Conservation (phyloP, 2,329 filamentous ascomycete genomes). For the Colletotrichum viniferum region DNA sequence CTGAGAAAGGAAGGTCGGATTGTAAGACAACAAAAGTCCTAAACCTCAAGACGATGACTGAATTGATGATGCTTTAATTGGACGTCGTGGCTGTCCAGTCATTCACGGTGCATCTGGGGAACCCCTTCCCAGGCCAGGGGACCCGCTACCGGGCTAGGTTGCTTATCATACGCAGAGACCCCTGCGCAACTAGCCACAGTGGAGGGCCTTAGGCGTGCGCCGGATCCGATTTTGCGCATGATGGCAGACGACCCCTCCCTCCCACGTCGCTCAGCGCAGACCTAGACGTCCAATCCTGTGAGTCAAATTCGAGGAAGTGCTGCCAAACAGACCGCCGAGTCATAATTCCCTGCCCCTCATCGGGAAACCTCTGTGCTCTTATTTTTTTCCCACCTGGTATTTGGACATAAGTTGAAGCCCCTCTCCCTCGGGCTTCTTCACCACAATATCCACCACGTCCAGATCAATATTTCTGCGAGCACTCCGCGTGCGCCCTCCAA, state of each 20-base stretch:
- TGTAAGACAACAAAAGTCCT: neutral
- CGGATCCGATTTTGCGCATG: slow-evolving; percentile 1
- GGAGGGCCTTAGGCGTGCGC: neutral
- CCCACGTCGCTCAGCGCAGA: neutral
- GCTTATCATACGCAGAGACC: neutral
- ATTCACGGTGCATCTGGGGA: neutral
- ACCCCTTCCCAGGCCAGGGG: neutral
- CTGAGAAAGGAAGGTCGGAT: neutral
- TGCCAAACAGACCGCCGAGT: slow-evolving; percentile 20
- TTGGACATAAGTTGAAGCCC: slow-evolving; percentile 34
- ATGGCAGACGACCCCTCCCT: slow-evolving; percentile 2
- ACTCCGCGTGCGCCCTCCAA: slow-evolving; percentile 62
- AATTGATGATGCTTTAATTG: neutral
- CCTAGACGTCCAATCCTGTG: slow-evolving; percentile 15
- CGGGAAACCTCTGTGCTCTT: slow-evolving; percentile 16
- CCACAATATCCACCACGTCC: slow-evolving; percentile 47
- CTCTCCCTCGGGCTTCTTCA: slow-evolving; percentile 38
- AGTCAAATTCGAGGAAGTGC: slow-evolving; percentile 17
- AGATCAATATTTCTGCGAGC: slow-evolving; percentile 54
- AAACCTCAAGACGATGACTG: neutral
- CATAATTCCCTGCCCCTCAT: slow-evolving; percentile 22
- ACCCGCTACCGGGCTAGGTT: neutral
- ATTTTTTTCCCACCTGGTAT: slow-evolving; percentile 2
- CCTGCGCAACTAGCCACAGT: neutral
- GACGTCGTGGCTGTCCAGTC: neutral